Conservation (phyloP, 1,139 yeast species). For the Candida neerlandica region DNA sequence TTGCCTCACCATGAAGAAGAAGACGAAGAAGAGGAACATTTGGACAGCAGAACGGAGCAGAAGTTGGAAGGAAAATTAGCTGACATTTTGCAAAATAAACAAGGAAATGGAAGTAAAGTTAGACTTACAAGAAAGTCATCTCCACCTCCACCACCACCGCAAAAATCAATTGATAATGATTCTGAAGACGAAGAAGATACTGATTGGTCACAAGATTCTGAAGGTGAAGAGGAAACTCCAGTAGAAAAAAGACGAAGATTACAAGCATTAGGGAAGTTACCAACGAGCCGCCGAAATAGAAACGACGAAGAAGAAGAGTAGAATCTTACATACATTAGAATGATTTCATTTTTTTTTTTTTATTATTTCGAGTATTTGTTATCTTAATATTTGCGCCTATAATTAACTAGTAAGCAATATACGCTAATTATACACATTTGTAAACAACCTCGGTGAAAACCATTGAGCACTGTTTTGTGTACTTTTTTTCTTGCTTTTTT, state of each 20-base stretch:
- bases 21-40: slow-evolving; percentile 17
- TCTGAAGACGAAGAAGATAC: slow-evolving; percentile 14
- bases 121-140: slow-evolving; percentile 8
- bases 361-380: neutral
- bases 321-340: neutral
- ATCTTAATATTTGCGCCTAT: neutral
- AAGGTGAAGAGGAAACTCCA: slow-evolving; percentile 56
- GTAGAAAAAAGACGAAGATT: slow-evolving; percentile 76
- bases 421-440: neutral
- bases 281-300: slow-evolving; percentile 45
- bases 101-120: slow-evolving; percentile 7
- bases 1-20: slow-evolving; percentile 11
- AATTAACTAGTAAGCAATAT: neutral
- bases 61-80: slow-evolving; percentile 32
- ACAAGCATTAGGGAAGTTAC: slow-evolving; percentile 71
- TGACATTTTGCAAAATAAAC: slow-evolving; percentile 21
- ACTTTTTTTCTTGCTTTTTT: neutral
- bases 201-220: slow-evolving; percentile 5
- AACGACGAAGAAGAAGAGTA: slow-evolving; percentile 55
- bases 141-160: slow-evolving; percentile 17
- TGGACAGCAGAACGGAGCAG: slow-evolving; percentile 20
- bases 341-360: neutral
- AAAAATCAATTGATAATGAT: slow-evolving; percentile 12
- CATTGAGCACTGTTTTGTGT: no score
- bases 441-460: neutral